phyloP scores from a whole-genome alignment of 768 basidiomycete genomes.

The Rhizopogon roseolus region DNA sequence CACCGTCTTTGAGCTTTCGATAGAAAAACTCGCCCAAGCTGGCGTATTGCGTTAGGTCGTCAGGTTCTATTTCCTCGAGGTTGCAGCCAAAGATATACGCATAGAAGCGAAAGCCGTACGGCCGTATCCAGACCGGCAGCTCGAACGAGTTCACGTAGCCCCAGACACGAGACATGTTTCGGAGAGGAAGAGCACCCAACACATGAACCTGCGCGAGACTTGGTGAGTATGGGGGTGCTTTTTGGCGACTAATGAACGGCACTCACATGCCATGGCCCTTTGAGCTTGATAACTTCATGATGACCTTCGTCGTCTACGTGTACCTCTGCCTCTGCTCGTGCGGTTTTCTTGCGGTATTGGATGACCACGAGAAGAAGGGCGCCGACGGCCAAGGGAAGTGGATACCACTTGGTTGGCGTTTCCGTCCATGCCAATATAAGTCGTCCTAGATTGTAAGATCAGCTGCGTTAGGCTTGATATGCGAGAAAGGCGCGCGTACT shows the following conservation, averaged over 20 bases:
- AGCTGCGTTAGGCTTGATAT: neutral
- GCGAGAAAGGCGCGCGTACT: constrained; percentile 20
- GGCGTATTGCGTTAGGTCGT: constrained; percentile 73
- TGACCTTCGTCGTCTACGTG: constrained; percentile 80
- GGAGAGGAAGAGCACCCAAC: constrained; percentile 88
- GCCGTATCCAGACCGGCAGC: constrained; percentile 94
- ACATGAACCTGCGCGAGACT: constrained; percentile 76
- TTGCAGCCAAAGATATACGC: constrained; percentile 90
- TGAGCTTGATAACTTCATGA: constrained; percentile 71
- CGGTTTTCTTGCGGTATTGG: constrained; percentile 62
- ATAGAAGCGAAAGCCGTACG: constrained; percentile 82
- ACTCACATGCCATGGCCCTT: constrained; percentile 91
- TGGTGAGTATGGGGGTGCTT: neutral
- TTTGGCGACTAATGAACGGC: neutral
- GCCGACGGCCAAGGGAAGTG: constrained; percentile 85
- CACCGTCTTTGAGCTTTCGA: constrained; percentile 76
- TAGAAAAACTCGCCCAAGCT: constrained; percentile 97
- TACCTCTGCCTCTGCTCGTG: constrained; percentile 53
- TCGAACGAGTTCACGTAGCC: constrained; percentile 92
- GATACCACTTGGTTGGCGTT: constrained; percentile 94
- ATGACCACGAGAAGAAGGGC: constrained; percentile 80
- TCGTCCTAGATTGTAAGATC: constrained; percentile 38
- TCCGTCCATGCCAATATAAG: constrained; percentile 75
- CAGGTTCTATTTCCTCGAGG: constrained; percentile 81
- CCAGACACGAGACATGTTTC: constrained; percentile 96